Conservation (phyloP, 163 green algal species). For the Botryococcus braunii region DNA sequence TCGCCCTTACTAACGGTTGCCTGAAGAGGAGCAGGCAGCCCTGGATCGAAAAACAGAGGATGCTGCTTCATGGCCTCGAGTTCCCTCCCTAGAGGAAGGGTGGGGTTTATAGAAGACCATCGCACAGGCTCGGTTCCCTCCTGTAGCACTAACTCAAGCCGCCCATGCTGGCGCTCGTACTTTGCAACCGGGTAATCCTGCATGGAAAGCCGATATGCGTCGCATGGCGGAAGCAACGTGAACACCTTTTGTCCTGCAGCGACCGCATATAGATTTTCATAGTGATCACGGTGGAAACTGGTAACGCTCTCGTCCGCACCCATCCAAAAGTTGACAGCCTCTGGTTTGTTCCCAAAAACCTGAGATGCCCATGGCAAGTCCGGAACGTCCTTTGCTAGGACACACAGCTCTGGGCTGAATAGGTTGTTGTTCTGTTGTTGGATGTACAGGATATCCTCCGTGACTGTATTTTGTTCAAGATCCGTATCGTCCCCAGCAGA, state of each 20-base stretch:
- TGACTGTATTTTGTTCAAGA: slow-evolving; percentile 56
- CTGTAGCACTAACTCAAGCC: slow-evolving; percentile 7
- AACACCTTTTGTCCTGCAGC: slow-evolving; percentile 67
- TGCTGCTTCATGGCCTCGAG: background rate
- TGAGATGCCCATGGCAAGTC: slow-evolving; percentile 49
- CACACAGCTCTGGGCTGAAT: slow-evolving; percentile 42
- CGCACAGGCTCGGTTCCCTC: slow-evolving; percentile 13
- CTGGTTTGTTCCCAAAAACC: slow-evolving; percentile 47
- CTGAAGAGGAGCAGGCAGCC: slow-evolving; percentile 20
- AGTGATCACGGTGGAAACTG: slow-evolving; percentile 78
- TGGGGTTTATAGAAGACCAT: slow-evolving; percentile 26
- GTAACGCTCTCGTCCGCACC: slow-evolving; percentile 62
- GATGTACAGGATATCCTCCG: slow-evolving; percentile 4
- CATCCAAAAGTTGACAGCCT: slow-evolving; percentile 84
- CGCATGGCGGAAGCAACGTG: slow-evolving; percentile 62
- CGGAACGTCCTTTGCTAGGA: slow-evolving; percentile 39
- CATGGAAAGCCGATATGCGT: slow-evolving; percentile 54
- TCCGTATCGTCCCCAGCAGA: background rate
- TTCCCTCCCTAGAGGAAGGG: background rate
- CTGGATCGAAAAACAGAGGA: slow-evolving; percentile 13
- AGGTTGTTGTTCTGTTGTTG: slow-evolving; percentile 53
- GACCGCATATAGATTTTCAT: slow-evolving; percentile 82
- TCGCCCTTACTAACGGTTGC: slow-evolving; percentile 40
- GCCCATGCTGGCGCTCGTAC: slow-evolving; percentile 9
- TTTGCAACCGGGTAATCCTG: slow-evolving; percentile 31